Conservation (phyloP, 306 rosid species). For the Phaseolus lunatus region DNA sequence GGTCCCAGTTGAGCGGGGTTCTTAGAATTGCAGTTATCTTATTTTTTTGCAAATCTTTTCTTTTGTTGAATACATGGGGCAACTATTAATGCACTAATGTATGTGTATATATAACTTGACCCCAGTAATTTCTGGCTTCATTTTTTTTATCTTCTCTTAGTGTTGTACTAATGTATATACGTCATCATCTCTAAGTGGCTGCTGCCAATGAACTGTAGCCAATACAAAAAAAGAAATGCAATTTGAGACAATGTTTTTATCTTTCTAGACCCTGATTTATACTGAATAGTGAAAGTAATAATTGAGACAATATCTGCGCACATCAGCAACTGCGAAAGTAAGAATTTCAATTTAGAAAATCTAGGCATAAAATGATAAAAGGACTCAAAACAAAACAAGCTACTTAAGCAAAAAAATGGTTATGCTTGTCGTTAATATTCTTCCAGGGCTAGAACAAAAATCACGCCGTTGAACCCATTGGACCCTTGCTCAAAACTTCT, state of each 20-base stretch:
- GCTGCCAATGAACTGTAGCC: background rate
- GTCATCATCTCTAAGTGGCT: background rate
- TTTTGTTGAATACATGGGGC: background rate
- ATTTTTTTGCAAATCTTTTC: too few relatives aligned
- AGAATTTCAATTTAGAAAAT: background rate
- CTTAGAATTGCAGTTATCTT: background rate
- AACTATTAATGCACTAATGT: background rate
- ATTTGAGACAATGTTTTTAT: background rate
- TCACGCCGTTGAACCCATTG: background rate
- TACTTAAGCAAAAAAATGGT: background rate
- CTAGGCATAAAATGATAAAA: background rate
- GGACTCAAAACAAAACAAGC: background rate
- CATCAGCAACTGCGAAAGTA: background rate
- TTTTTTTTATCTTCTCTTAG: conserved; percentile 21
- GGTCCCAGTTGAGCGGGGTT: conserved; percentile 1
- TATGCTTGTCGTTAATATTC: background rate
- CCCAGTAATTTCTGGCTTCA: background rate
- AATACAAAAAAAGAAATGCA: conserved; percentile 4
- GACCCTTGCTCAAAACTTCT: conserved; percentile 41
- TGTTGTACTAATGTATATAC: background rate
- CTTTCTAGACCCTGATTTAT: too few relatives aligned
- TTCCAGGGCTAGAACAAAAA: background rate
- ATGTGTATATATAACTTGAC: background rate
- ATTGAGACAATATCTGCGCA: background rate
- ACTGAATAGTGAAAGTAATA: too few relatives aligned